Conservation (phyloP, 805 yeast genomes). For the Kluyveromyces nonfermentans region DNA sequence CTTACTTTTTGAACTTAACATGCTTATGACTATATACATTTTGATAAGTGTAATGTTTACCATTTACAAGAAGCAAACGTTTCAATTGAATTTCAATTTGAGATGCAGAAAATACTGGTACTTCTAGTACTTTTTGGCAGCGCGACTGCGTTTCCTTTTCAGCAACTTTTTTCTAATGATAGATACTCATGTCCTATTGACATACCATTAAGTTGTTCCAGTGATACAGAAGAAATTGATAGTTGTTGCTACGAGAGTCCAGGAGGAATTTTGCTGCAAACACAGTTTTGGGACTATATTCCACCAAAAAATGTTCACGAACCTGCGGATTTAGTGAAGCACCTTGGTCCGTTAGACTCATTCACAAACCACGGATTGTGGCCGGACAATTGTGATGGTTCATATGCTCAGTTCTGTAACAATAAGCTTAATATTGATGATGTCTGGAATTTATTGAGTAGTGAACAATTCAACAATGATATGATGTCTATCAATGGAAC, state of each 20-base stretch:
- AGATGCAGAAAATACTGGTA: background rate
- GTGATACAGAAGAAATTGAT: constrained; percentile 44
- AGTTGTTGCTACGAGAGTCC: constrained; percentile 81
- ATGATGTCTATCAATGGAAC: constrained; percentile 33
- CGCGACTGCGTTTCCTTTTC: background rate
- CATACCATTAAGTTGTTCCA: constrained; percentile 52
- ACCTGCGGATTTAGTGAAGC: constrained; percentile 18
- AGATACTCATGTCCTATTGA: constrained; percentile 42
- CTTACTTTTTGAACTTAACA: too few species aligned
- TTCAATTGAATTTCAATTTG: background rate
- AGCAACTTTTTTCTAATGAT: background rate
- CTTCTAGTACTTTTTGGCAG: background rate
- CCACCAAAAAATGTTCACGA: constrained; percentile 37
- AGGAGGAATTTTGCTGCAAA: constrained; percentile 72
- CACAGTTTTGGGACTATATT: constrained; percentile 89
- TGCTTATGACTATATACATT: too few species aligned
- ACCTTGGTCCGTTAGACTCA: constrained; percentile 54
- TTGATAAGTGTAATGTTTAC: too few species aligned
- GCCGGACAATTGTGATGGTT: constrained; percentile 85
- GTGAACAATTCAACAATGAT: constrained; percentile 15
- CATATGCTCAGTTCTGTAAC: constrained; percentile 74
- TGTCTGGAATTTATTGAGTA: constrained; percentile 37
- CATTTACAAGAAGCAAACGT: too few species aligned
- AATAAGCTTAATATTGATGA: constrained; percentile 43
- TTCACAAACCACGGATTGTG: constrained; percentile 83